These are phyloP conservation scores for Leucogyrophana mollusca DNA, from an alignment of 768 basidiomycete genomes.

Conservation along the genomic window DNA sequence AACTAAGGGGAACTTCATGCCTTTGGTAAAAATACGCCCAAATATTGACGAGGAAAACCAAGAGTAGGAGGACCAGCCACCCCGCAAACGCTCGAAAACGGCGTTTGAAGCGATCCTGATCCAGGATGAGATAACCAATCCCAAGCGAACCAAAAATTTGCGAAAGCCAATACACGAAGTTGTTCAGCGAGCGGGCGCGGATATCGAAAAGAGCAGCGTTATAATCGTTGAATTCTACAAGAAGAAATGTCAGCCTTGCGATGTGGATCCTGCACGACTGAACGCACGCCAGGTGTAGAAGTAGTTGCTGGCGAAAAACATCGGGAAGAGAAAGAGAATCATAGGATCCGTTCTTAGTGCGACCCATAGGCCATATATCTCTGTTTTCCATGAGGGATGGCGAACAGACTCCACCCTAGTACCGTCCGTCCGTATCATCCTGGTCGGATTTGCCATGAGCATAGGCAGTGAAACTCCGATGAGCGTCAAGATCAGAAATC, in stretches of 20 bases:
- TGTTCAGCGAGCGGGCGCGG: slow-evolving; percentile 74
- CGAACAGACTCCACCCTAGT: slow-evolving; percentile 59
- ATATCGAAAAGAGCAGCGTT: slow-evolving; percentile 82
- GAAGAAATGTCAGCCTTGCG: slow-evolving; percentile 3
- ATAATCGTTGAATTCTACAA: slow-evolving; percentile 72
- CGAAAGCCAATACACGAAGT: slow-evolving; percentile 75
- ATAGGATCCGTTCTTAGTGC: slow-evolving; percentile 68
- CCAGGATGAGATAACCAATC: slow-evolving; percentile 65
- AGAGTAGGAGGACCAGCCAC: slow-evolving; percentile 58
- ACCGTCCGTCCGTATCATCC: slow-evolving; percentile 73
- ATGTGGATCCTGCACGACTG: neutral
- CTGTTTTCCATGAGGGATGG: slow-evolving; percentile 77
- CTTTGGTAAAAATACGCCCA: slow-evolving; percentile 80
- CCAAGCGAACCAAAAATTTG: slow-evolving; percentile 75
- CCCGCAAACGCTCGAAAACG: slow-evolving; percentile 71
- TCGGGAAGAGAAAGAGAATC: slow-evolving; percentile 77
- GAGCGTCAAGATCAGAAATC: slow-evolving; percentile 68
- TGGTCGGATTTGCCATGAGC: slow-evolving; percentile 68
- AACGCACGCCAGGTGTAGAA: slow-evolving; percentile 82
- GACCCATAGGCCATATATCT: slow-evolving; percentile 67
- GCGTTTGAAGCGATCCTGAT: slow-evolving; percentile 52
- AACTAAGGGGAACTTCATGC: slow-evolving; percentile 36
- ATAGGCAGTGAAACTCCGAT: slow-evolving; percentile 68
- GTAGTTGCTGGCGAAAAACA: slow-evolving; percentile 85
- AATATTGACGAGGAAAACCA: slow-evolving; percentile 68